Evolutionary conservation across 768 basidiomycete genomes (phyloP).

Genomic region (Termitomyces sp.): DNA sequence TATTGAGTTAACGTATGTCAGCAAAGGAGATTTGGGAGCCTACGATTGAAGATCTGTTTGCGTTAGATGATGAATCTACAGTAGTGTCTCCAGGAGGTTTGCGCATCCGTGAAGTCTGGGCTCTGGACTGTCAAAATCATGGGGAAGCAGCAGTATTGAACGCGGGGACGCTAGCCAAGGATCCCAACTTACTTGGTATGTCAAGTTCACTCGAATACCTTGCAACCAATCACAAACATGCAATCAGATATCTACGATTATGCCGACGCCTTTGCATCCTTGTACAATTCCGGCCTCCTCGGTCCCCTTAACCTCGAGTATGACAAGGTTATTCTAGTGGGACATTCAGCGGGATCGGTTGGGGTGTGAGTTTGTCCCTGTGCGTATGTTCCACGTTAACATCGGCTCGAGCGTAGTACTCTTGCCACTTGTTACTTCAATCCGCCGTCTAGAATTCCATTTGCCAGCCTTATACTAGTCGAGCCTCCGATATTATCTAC

Average conservation of each 20-base stretch:
- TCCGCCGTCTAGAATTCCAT: slow-evolving; percentile 22
- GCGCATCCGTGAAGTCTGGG: slow-evolving; percentile 29
- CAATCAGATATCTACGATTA: slow-evolving; percentile 25
- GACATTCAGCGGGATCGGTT: slow-evolving; percentile 27
- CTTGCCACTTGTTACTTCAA: slow-evolving; percentile 18
- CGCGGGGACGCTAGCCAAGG: slow-evolving; percentile 17
- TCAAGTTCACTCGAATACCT: background rate
- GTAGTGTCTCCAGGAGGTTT: background rate
- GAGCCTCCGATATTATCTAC: slow-evolving; percentile 20
- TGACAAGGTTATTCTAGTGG: slow-evolving; percentile 23
- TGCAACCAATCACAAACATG: background rate
- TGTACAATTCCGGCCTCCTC: slow-evolving; percentile 22
- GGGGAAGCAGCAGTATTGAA: slow-evolving; percentile 32
- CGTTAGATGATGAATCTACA: slow-evolving; percentile 14
- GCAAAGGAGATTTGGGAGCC: slow-evolving; percentile 40
- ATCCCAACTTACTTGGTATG: slow-evolving; percentile 18
- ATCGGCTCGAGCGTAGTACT: slow-evolving; percentile 10
- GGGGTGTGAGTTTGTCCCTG: slow-evolving; percentile 18
- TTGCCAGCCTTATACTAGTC: slow-evolving; percentile 20
- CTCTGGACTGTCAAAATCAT: slow-evolving; percentile 33
- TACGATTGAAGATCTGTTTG: slow-evolving; percentile 26
- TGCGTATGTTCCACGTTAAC: background rate
- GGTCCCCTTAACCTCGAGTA: slow-evolving; percentile 16
- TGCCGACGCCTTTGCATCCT: slow-evolving; percentile 22
- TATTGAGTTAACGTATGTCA: slow-evolving; percentile 4